Conservation (phyloP, 306 rosid genomes). For the Abrus pulchellus region DNA sequence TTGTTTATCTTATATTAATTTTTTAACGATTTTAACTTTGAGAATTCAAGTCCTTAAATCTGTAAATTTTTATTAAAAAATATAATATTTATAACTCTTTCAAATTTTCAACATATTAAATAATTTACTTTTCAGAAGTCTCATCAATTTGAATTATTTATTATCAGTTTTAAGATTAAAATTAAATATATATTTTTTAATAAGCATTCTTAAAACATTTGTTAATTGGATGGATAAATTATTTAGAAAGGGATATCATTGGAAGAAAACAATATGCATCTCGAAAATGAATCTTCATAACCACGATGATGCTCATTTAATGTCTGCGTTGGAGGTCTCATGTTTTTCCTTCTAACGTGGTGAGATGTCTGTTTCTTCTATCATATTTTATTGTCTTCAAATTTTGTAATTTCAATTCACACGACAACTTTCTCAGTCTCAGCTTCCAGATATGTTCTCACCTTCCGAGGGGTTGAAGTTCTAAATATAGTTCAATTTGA, state of each 20-base stretch:
- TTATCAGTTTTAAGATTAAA: no score
- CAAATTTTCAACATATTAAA: no score
- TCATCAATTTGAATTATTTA: no score
- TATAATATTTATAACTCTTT: no score
- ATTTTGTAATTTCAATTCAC: constrained; percentile 53
- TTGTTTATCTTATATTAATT: no score
- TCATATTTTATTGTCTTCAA: constrained; percentile 57
- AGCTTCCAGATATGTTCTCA: constrained; percentile 46
- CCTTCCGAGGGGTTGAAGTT: constrained; percentile 51
- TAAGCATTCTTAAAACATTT: not conserved
- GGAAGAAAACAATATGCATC: constrained; percentile 50
- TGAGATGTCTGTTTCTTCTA: constrained; percentile 85
- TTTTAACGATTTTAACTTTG: no score
- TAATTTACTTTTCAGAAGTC: no score
- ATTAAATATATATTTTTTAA: not conserved
- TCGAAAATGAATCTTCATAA: constrained; percentile 74
- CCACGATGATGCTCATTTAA: constrained; percentile 76
- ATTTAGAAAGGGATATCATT: not conserved
- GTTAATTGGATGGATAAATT: not conserved
- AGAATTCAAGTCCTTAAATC: no score
- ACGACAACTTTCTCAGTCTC: constrained; percentile 48
- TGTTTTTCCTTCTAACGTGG: constrained; percentile 69
- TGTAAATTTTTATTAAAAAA: no score
- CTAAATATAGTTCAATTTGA: not conserved
- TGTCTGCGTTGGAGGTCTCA: constrained; percentile 68